Conservation (phyloP, 176 grass and related monocot species). For the Cenchrus purpureus region DNA sequence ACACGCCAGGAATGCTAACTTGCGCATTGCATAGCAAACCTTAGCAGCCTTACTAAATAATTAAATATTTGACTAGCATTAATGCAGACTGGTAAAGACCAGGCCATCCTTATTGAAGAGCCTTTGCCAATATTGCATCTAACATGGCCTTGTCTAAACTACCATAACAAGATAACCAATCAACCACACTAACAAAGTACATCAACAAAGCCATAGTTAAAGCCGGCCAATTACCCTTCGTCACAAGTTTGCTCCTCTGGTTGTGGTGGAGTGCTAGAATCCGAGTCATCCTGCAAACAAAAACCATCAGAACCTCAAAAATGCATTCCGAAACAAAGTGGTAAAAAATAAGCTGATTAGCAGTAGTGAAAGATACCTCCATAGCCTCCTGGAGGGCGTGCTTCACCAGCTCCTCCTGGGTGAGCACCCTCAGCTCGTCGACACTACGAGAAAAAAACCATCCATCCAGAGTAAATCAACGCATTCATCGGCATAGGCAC, state of each 20-base stretch:
- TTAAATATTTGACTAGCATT: constrained; percentile 18
- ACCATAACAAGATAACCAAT: constrained; percentile 40
- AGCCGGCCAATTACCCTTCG: constrained; percentile 43
- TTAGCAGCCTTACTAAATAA: constrained; percentile 25
- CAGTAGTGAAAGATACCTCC: constrained; percentile 47
- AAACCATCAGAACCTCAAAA: not conserved
- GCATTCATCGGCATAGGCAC: not conserved
- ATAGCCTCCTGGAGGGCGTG: constrained; percentile 65
- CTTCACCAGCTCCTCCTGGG: constrained; percentile 81
- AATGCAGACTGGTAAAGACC: constrained; percentile 31
- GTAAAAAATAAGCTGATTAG: not conserved
- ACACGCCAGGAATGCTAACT: not conserved
- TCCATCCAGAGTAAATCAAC: not conserved
- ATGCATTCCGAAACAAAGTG: not conserved
- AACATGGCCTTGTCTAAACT: constrained; percentile 33
- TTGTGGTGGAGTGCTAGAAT: constrained; percentile 1
- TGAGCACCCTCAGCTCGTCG: constrained; percentile 79
- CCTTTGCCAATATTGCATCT: constrained; percentile 19
- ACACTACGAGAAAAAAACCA: constrained; percentile 49
- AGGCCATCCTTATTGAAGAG: constrained; percentile 26
- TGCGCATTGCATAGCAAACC: constrained; percentile 23
- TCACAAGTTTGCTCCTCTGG: constrained; percentile 35
- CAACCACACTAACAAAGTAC: constrained; percentile 24
- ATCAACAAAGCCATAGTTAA: constrained; percentile 20
- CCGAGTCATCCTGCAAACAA: constrained; percentile 38